These are phyloP conservation scores for Obba rivulosa DNA, from an alignment of 768 basidiomycete species.

Conservation along the genomic window DNA sequence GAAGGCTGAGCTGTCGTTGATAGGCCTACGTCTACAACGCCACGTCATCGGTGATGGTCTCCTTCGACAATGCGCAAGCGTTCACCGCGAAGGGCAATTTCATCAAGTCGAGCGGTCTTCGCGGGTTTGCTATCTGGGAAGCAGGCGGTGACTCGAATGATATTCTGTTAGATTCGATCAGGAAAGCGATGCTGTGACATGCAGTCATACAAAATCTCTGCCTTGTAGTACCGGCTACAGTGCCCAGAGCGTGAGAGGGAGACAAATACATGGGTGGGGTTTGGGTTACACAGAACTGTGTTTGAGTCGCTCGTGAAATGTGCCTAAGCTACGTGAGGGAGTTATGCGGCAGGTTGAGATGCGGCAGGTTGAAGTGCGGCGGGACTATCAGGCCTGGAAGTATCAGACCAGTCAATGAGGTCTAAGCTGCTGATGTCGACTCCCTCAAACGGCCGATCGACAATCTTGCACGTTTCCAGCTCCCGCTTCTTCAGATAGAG, in stretches of 20 bases:
- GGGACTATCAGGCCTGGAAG: no score
- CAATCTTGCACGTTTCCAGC: slow-evolving; percentile 61
- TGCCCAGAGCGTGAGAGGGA: no score
- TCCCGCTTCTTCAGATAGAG: slow-evolving; percentile 69
- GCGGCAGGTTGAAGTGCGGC: no score
- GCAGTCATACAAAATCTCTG: no score
- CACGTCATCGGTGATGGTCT: slow-evolving; percentile 47
- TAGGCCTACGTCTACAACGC: slow-evolving; percentile 67
- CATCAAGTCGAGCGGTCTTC: slow-evolving; percentile 45
- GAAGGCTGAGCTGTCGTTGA: background rate
- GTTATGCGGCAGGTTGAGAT: no score
- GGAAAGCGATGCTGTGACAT: background rate
- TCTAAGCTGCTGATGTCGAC: slow-evolving; percentile 64
- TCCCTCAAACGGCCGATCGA: slow-evolving; percentile 63
- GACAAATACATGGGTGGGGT: no score
- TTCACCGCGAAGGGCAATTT: slow-evolving; percentile 57
- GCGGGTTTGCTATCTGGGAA: slow-evolving; percentile 70
- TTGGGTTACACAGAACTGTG: no score
- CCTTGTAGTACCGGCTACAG: no score
- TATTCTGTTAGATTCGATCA: slow-evolving; percentile 54
- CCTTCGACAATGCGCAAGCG: slow-evolving; percentile 60
- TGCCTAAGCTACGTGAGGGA: no score
- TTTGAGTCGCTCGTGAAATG: no score
- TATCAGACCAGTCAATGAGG: slow-evolving; percentile 33
- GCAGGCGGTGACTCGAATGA: slow-evolving; percentile 58